phyloP scores from a whole-genome alignment of 2,329 filamentous ascomycete species.

The Pseudogymnoascus verrucosus region DNA sequence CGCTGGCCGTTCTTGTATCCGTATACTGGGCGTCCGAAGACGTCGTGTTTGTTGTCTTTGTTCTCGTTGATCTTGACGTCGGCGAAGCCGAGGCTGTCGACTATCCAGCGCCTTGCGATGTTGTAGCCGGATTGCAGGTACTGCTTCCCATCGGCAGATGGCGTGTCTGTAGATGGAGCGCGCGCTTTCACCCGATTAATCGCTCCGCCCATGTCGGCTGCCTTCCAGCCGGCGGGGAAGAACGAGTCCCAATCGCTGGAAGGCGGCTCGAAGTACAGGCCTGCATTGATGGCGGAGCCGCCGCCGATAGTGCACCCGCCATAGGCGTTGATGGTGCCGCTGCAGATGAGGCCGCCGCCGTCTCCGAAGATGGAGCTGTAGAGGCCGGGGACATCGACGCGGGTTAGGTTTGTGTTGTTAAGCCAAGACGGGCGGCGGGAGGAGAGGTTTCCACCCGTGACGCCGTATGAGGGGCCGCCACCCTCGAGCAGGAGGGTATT shows the following conservation, averaged over 20 bases:
- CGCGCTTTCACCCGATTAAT: slow-evolving; percentile 36
- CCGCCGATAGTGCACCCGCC: slow-evolving; percentile 45
- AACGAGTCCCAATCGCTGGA: slow-evolving; percentile 44
- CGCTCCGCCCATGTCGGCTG: slow-evolving; percentile 38
- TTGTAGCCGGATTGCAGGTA: slow-evolving; percentile 42
- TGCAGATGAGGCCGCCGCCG: slow-evolving; percentile 34
- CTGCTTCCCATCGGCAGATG: slow-evolving; percentile 37
- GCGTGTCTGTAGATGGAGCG: slow-evolving; percentile 36
- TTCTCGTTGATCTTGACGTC: slow-evolving; percentile 40
- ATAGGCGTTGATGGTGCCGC: slow-evolving; percentile 34
- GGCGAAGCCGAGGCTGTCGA: slow-evolving; percentile 38
- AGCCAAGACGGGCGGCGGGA: slow-evolving; percentile 38
- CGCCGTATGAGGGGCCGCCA: slow-evolving; percentile 41
- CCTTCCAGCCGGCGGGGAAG: slow-evolving; percentile 43
- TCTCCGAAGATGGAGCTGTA: slow-evolving; percentile 41
- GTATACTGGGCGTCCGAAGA: slow-evolving; percentile 41
- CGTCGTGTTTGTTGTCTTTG: slow-evolving; percentile 37
- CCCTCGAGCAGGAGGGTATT: slow-evolving; percentile 45
- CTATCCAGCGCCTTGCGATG: slow-evolving; percentile 41
- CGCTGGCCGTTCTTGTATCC: slow-evolving; percentile 42
- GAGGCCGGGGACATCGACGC: slow-evolving; percentile 46
- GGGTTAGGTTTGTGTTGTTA: slow-evolving; percentile 37
- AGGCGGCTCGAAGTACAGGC: slow-evolving; percentile 45
- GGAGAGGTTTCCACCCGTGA: slow-evolving; percentile 38
- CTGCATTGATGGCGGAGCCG: slow-evolving; percentile 46